Percentiles rank a stretch among this genome's conserved stretches.
Evolutionary conservation across 2,329 filamentous ascomycete genomes (phyloP).

Genomic region (Domatiomyces globalis): DNA sequence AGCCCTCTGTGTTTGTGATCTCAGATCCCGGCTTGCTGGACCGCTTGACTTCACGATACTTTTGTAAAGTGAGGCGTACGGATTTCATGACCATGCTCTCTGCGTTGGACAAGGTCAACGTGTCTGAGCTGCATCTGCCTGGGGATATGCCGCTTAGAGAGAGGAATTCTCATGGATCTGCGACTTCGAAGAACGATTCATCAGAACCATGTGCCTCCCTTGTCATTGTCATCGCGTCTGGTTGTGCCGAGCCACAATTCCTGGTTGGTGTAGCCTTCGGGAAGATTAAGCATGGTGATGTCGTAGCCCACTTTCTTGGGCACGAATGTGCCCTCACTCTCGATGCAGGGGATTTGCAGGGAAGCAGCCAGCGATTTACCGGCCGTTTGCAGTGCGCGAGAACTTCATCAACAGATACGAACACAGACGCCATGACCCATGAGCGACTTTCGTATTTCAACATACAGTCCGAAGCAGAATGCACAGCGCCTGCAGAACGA

Average conservation of each 20-base stretch:
- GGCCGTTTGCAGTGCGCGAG: constrained; percentile 6
- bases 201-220: background rate
- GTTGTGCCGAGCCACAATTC: too few relatives aligned
- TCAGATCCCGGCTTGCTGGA: background rate
- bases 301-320: background rate
- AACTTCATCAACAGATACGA: constrained; percentile 16
- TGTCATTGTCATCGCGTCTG: background rate
- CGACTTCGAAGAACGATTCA: background rate
- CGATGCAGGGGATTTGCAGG: background rate
- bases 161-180: background rate
- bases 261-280: background rate
- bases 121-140: background rate
- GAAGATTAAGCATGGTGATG: background rate
- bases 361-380: background rate
- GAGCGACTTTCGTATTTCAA: too few relatives aligned
- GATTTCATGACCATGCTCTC: too few relatives aligned
- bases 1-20: background rate
- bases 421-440: too few relatives aligned
- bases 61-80: background rate
- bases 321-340: background rate
- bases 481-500: too few relatives aligned
- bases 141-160: too few relatives aligned
- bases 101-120: background rate
- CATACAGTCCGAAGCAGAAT: too few relatives aligned
- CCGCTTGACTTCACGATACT: background rate